A percentile compares a stretch with the other conserved stretches of the same genome.
phyloP scores from a whole-genome alignment of 2,329 filamentous ascomycete species.

The Colletotrichum filicis region DNA sequence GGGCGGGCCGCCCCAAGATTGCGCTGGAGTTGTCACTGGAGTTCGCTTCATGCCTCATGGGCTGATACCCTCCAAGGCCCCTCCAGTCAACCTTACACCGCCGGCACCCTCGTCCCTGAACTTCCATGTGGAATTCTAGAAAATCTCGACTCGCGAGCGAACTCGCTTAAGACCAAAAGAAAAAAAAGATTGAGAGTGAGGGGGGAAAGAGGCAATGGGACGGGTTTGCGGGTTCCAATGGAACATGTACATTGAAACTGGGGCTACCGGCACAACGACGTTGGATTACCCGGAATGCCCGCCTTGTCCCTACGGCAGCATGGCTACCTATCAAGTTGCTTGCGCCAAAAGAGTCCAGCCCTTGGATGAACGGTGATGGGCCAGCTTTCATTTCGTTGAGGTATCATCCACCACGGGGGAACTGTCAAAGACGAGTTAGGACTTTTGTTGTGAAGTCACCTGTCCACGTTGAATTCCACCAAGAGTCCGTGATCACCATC shows the following conservation, averaged over 20 bases:
- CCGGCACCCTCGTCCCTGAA: not conserved
- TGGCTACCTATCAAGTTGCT: not conserved
- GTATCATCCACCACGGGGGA: not conserved
- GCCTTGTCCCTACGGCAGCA: not conserved
- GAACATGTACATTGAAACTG: not conserved
- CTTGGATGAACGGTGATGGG: not conserved
- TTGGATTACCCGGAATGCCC: not conserved
- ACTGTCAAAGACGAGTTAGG: not conserved
- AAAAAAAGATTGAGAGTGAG: too few species aligned
- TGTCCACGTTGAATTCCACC: too few species aligned
- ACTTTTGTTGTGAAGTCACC: not conserved
- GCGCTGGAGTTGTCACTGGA: slow-evolving; percentile 22
- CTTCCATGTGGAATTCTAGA: not conserved
- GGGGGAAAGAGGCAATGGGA: not conserved
- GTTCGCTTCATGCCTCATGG: slow-evolving; percentile 27
- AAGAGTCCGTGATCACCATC: not conserved
- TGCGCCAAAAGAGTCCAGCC: not conserved
- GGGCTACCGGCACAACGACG: not conserved
- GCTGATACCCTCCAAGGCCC: slow-evolving; percentile 3
- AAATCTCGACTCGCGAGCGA: not conserved
- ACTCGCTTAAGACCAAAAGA: not conserved
- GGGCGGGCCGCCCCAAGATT: slow-evolving; percentile 35
- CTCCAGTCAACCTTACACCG: slow-evolving; percentile 1
- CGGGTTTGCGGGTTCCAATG: not conserved
- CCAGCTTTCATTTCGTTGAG: not conserved